Evolutionary conservation across 352 stramenopile genomes (phyloP).

Genomic region (Phytopythium chamaehyphon): DNA sequence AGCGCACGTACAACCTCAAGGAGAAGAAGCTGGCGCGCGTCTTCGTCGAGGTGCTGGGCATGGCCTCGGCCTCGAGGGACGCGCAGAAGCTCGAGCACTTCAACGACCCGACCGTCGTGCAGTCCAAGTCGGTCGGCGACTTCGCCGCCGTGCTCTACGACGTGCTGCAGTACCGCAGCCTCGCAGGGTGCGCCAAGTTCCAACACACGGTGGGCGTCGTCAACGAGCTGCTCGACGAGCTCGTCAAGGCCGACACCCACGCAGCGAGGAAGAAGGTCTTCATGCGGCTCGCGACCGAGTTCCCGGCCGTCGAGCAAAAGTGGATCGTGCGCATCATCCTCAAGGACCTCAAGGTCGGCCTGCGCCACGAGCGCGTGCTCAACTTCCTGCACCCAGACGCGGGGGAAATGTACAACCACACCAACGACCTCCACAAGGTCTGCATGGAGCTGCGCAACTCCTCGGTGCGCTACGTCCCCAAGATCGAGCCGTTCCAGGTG

Average conservation of each 20-base stretch:
- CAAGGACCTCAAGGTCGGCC: constrained; percentile 85
- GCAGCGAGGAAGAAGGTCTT: constrained; percentile 48
- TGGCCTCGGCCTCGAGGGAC: constrained; percentile 56
- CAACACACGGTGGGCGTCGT: constrained; percentile 58
- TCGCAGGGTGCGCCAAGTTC: constrained; percentile 26
- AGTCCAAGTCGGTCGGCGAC: constrained; percentile 77
- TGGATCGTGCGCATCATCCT: constrained; percentile 80
- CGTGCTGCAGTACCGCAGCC: constrained; percentile 63
- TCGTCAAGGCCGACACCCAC: constrained; percentile 48
- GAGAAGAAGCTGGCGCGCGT: constrained; percentile 84
- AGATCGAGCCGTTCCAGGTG: constrained; percentile 77
- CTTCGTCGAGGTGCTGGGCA: constrained; percentile 71
- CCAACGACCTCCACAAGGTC: constrained; percentile 76
- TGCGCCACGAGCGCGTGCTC: constrained; percentile 77
- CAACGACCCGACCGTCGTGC: constrained; percentile 76
- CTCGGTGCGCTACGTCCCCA: constrained; percentile 71
- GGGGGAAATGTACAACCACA: constrained; percentile 87
- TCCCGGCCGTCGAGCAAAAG: constrained; percentile 72
- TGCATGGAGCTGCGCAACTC: constrained; percentile 76
- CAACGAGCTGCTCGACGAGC: constrained; percentile 53
- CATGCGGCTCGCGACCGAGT: constrained; percentile 75
- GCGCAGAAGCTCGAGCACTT: constrained; percentile 80
- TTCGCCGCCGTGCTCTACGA: constrained; percentile 77
- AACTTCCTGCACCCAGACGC: constrained; percentile 80
- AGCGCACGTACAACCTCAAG: constrained; percentile 85